phyloP scores from a whole-genome alignment of 768 basidiomycete genomes.

The Pleurotus pulmonarius region DNA sequence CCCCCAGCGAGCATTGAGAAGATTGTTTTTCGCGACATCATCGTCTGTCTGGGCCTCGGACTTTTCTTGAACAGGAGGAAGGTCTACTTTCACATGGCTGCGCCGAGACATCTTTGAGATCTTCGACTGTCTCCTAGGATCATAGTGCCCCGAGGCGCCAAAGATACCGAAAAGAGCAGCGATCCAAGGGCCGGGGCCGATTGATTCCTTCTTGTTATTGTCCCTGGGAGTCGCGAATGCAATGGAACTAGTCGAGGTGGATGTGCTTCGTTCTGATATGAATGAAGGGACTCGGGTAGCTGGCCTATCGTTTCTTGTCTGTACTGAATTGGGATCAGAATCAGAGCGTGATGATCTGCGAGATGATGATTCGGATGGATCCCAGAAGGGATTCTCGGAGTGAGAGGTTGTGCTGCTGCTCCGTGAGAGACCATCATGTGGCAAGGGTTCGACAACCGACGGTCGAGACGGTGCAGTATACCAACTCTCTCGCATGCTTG shows the following conservation, averaged over 20 bases:
- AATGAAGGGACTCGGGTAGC: not conserved
- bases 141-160: slow-evolving; percentile 1
- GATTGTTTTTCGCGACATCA: not conserved
- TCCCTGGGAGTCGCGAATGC: not conserved
- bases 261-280: slow-evolving; percentile 1
- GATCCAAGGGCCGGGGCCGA: not conserved
- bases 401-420: not conserved
- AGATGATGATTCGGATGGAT: not conserved
- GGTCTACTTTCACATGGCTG: not conserved
- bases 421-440: not conserved
- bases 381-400: slow-evolving; percentile 7
- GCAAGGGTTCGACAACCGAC: not conserved
- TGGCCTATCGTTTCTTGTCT: not conserved
- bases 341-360: not conserved
- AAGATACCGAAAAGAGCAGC: slow-evolving; percentile 1
- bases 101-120: not conserved
- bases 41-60: not conserved
- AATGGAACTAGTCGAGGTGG: slow-evolving; percentile 6
- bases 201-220: not conserved
- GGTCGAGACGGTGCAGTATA: not conserved
- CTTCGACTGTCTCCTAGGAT: not conserved
- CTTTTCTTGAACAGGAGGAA: not conserved
- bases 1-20: not conserved
- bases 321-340: not conserved
- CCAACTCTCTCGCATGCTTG: not conserved